phyloP scores from a whole-genome alignment of 371 early-diverging fungal species.

The Mucor mucedo region DNA sequence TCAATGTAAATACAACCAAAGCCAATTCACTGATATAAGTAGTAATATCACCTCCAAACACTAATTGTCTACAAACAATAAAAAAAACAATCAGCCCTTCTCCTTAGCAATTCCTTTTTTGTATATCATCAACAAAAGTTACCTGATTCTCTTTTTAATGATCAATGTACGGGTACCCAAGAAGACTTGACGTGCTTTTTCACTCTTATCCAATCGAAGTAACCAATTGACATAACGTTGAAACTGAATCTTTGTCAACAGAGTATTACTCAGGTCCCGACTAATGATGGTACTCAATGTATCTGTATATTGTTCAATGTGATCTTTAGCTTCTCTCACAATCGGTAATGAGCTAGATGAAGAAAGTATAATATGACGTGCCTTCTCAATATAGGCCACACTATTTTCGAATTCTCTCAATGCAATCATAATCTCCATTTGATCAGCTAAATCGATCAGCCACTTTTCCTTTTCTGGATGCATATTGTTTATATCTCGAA shows the following conservation, averaged over 20 bases:
- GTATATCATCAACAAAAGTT: not conserved
- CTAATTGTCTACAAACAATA: slow-evolving; percentile 66
- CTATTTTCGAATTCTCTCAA: slow-evolving; percentile 87
- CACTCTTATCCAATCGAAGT: slow-evolving; percentile 77
- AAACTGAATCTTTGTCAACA: slow-evolving; percentile 79
- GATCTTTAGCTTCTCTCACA: slow-evolving; percentile 53
- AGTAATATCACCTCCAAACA: slow-evolving; percentile 86
- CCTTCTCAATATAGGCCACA: slow-evolving; percentile 71
- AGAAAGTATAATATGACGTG: slow-evolving; percentile 41
- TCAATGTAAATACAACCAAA: slow-evolving; percentile 83
- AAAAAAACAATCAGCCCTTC: not conserved
- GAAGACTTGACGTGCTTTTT: slow-evolving; percentile 83
- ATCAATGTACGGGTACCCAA: slow-evolving; percentile 75
- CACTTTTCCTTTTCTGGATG: slow-evolving; percentile 59
- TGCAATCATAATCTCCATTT: slow-evolving; percentile 88
- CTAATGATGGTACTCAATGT: slow-evolving; percentile 69
- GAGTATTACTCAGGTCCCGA: slow-evolving; percentile 78
- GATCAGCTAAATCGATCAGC: slow-evolving; percentile 81
- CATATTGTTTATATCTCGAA: slow-evolving; percentile 8
- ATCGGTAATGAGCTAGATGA: slow-evolving; percentile 52
- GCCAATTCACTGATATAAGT: slow-evolving; percentile 87
- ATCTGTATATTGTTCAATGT: slow-evolving; percentile 69
- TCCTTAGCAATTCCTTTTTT: no score
- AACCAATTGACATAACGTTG: slow-evolving; percentile 83
- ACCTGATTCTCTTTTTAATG: slow-evolving; percentile 79